Evolutionary conservation across 352 stramenopile genomes (phyloP), one percentile per base, ranked within the genome.

Genomic region (Blastocystis sp.): DNA sequence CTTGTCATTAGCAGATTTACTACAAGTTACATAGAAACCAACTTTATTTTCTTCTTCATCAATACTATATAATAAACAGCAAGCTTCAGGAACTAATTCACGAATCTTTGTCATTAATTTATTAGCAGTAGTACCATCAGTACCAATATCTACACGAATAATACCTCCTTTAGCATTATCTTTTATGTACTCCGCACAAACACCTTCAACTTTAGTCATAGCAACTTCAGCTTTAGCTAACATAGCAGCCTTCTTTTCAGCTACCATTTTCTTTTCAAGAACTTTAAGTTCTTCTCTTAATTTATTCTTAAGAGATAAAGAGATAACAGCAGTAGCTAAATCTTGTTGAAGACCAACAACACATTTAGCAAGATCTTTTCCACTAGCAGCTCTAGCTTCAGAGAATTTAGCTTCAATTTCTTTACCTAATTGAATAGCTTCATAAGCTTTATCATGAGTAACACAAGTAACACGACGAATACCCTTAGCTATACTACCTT

Each of bases 391-490:
- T 27, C 68, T 70, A 9, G 72, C 67, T 18, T 67, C 69, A 41
- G 88, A 72, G 2, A 87, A 42, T 44, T 82, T 73, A 11, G 66
- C 67, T 64, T 87, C 73, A 13, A 93, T 76, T 55, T 74, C 77
- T 23, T 78, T 71, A 27, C 79, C 83, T 58, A 81, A 76, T 28
- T 70, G 72, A 39, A 91, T 80, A 0, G 84, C 84, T 54, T 91
- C 73, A 32, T 71, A 70, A 9, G 88, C 87, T 1, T 77, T 65
- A 32, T 79, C 77, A 56, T 80, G 77, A 4, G 88, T 96, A 52
- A 94, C 82, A 35, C 80, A 86, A 40, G 83, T 86, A 31, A 96
- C 82, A 68, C 89, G 82, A 48, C 89, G 82, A 65, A 96, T 93
- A 40, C 89, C 89, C 79, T 95, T 95, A 43, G 86, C 82, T 28